Evolutionary conservation across 306 rosid species (phyloP).

Genomic region (Gynostemma pentaphyllum): DNA sequence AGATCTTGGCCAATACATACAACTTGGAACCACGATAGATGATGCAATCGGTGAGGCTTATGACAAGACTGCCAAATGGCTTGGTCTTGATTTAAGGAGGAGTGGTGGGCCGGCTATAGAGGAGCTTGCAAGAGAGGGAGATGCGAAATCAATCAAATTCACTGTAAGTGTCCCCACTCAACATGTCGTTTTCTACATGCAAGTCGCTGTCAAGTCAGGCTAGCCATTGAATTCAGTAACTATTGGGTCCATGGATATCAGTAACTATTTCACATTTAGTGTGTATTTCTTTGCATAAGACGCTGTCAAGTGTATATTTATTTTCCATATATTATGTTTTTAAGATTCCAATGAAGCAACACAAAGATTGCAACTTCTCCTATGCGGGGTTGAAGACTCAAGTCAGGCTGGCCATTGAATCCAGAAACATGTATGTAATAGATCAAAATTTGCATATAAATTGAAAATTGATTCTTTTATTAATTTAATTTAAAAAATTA

Average conservation of each 20-base stretch:
- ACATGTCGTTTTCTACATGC: not conserved
- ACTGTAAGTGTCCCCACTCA: conserved; percentile 43
- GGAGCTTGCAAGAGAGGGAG: conserved; percentile 82
- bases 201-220: too few relatives aligned
- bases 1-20: conserved; percentile 80
- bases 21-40: conserved; percentile 94
- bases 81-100: conserved; percentile 88
- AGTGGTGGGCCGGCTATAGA: conserved; percentile 99
- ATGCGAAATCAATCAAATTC: conserved; percentile 58
- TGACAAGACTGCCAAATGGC: conserved; percentile 97
- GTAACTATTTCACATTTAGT: not conserved
- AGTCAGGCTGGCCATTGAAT: conserved; percentile 86
- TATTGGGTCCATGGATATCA: not conserved
- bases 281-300: conserved; percentile 10
- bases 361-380: conserved; percentile 95
- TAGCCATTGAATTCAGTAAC: conserved; percentile 9
- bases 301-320: conserved; percentile 6
- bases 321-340: conserved; percentile 5
- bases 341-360: conserved; percentile 93
- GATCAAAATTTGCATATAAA: not conserved
- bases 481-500: not conserved
- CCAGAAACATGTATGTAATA: conserved; percentile 61
- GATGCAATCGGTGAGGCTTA: conserved; percentile 98
- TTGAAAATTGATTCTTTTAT: not conserved
- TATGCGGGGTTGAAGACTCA: conserved; percentile 97